These are phyloP conservation scores for Tinospora cordifolia DNA, from an alignment of 164 flowering plant genomes.

Conservation along the genomic window DNA sequence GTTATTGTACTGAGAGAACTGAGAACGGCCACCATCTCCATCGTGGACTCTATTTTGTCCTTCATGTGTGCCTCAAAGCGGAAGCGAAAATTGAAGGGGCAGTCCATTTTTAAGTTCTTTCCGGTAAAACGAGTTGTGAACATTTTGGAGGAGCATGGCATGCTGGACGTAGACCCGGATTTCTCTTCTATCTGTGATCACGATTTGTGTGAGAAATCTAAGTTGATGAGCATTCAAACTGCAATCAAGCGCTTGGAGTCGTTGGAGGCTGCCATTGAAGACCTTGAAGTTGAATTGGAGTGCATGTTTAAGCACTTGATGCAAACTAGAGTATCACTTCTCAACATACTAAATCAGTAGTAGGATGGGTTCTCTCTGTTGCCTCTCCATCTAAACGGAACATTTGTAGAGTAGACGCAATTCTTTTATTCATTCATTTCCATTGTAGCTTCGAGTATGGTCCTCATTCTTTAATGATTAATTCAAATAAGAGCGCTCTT, in stretches of 20 bases:
- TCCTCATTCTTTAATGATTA: background rate
- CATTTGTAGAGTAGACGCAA: background rate
- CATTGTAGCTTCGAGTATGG: background rate
- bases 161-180: conserved; percentile 6
- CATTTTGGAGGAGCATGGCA: conserved; percentile 9
- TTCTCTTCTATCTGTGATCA: conserved; percentile 1
- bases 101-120: conserved; percentile 11
- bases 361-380: background rate
- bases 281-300: conserved; percentile 34
- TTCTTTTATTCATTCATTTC: background rate
- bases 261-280: conserved; percentile 31
- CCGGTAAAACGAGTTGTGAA: conserved; percentile 13
- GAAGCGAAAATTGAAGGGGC: conserved; percentile 9
- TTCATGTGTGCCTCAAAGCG: conserved; percentile 36
- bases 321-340: conserved; percentile 41
- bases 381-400: background rate
- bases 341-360: conserved; percentile 34
- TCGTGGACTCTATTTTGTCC: conserved; percentile 39
- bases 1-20: conserved; percentile 41
- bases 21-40: conserved; percentile 30
- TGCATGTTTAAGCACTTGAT: conserved; percentile 41
- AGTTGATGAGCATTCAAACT: conserved; percentile 17
- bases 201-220: conserved; percentile 12
- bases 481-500: background rate
- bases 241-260: conserved; percentile 30